Conservation (phyloP, 352 stramenopile species). For the Globisporangium polare region DNA sequence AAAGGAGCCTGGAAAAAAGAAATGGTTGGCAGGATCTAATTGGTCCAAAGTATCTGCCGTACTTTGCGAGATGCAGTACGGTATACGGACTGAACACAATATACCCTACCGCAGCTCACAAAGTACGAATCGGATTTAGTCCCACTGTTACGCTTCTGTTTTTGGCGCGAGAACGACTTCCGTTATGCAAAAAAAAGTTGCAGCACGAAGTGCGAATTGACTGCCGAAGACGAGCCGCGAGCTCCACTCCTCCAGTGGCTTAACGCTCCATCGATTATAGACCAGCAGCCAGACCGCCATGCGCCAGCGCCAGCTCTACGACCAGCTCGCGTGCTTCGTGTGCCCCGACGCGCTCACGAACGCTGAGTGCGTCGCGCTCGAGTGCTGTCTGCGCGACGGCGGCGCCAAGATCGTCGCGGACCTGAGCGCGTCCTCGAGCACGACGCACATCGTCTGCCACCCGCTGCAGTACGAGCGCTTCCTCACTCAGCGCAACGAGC, state of each 20-base stretch:
- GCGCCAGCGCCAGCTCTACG: slow-evolving; percentile 46
- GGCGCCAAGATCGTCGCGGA: slow-evolving; percentile 45
- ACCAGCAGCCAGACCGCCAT: slow-evolving; percentile 19
- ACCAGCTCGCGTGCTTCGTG: slow-evolving; percentile 44
- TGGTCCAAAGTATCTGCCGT: too few species aligned
- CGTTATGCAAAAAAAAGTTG: too few species aligned
- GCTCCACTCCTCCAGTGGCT: background rate
- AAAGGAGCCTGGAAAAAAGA: too few species aligned
- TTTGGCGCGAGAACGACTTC: background rate
- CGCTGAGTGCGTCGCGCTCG: slow-evolving; percentile 35
- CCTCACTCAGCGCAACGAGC: slow-evolving; percentile 42
- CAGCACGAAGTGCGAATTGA: background rate
- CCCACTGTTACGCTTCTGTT: background rate
- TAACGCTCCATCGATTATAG: too few species aligned
- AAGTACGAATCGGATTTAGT: background rate
- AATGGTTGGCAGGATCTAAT: too few species aligned
- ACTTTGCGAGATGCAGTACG: background rate
- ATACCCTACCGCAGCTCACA: background rate
- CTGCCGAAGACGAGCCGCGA: background rate
- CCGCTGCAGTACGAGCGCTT: slow-evolving; percentile 49
- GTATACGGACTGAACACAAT: background rate
- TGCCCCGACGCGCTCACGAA: slow-evolving; percentile 41
- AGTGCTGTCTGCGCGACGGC: slow-evolving; percentile 61
- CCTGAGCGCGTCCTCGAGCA: slow-evolving; percentile 12
- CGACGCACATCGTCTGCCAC: slow-evolving; percentile 78